Conservation (phyloP, 2,329 filamentous ascomycete genomes). For the Epichloe elymi region DNA sequence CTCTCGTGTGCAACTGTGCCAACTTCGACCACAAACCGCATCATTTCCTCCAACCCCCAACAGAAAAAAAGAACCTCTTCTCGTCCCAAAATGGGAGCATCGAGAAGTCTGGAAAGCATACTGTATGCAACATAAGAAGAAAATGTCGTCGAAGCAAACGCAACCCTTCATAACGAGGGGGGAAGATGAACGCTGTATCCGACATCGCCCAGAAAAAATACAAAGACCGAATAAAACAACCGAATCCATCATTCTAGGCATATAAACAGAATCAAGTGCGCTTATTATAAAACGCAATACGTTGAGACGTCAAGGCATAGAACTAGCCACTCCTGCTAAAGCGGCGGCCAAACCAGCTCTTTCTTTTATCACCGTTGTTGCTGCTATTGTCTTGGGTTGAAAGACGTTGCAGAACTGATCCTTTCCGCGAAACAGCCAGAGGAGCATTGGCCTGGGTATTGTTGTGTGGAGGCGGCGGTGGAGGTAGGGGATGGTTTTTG, state of each 20-base stretch:
- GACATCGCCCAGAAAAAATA: not conserved
- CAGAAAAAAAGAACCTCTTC: no score
- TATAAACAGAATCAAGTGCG: not conserved
- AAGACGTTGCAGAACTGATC: constrained; percentile 8
- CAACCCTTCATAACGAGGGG: not conserved
- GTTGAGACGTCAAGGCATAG: not conserved
- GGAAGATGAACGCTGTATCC: not conserved
- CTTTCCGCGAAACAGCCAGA: constrained; percentile 16
- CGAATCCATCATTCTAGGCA: not conserved
- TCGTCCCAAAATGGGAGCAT: not conserved
- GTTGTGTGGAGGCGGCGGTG: constrained; percentile 11
- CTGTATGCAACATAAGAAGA: not conserved
- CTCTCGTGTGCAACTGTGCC: constrained; percentile 14
- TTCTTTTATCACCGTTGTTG: constrained; percentile 52
- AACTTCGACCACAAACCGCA: constrained; percentile 5
- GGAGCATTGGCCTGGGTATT: constrained; percentile 8
- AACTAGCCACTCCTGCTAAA: constrained; percentile 52
- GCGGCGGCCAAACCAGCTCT: constrained; percentile 76
- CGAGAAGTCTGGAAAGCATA: not conserved
- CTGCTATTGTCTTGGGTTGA: not conserved
- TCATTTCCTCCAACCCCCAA: constrained; percentile 11
- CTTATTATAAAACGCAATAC: not conserved
- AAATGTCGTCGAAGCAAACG: constrained; percentile 3
- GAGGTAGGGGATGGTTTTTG: constrained; percentile 13
- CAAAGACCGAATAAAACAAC: not conserved